Base-by-base conservation (phyloP, 176 grass and related monocot genomes). In the Musa schizocarpa region DNA sequence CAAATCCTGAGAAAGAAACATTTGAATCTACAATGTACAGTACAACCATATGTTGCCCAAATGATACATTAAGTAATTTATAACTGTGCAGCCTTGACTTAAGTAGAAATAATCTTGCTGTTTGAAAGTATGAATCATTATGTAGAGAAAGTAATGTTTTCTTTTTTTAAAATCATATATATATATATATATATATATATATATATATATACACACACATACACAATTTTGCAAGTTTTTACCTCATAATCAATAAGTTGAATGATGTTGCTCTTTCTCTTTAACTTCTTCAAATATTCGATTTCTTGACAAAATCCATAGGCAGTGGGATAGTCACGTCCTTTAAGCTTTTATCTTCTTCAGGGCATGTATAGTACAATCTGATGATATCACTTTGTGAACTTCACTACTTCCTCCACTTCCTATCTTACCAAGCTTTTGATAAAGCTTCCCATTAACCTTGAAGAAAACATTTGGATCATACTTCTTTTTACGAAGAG, bases 301-400 rank as follows among this genome's bases (percentile, higher is more conserved):
- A 93, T 98, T 78, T 98, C 94, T 83, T 98, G 94, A 69, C 86
- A 98, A 85, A 98, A 98, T 4, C 90, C 88, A 78, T 88, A 83
- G 1, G 94, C 90, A 67, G 94, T 98, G 50, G 87, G 88, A 80
- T 98, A 98, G 71, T 98, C 94, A 78, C 94, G 88, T 7, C 94
- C 88, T 85, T 63, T 98, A n/a, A 98, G 87, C 68, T 98, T 98
- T 98, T 75, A 98, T 98, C 64, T 98, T 98, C 78, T 98, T 98
- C 78, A 98, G 78, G 71, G 94, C 94, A 73, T 89, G 91, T 85
- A 98, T 98, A 56, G 56, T 83, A 75, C 88, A 85, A 68, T 93
- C 94, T 3, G 65, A 71, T 55, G 94, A 93, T 78, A 98, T 98
- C 69, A 98, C 90, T 82, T 98, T 98, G 71, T 98, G 80, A 62